Percentiles rank a stretch among this genome's conserved stretches.
Conservation (phyloP, 768 basidiomycete species). For the Thelephora aurantiotincta region DNA sequence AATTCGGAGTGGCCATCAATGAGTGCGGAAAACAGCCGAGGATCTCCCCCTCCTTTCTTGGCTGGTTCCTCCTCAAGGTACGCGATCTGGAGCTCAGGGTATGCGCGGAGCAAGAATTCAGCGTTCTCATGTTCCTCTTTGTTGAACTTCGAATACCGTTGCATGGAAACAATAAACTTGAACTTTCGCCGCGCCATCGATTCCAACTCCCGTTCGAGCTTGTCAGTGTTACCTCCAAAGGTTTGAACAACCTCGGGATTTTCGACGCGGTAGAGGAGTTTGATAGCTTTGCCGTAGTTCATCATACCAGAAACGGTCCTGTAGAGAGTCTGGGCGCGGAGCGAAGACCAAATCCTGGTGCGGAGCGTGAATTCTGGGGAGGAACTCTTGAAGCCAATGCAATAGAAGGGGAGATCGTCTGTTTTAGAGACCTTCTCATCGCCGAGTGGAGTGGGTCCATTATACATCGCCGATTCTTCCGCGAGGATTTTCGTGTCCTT, state of each 20-base stretch:
- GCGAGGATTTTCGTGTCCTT: conserved; percentile 99
- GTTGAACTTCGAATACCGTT: conserved; percentile 98
- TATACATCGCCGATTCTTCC: conserved; percentile 83
- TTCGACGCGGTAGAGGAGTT: conserved; percentile 96
- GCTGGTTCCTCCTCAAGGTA: conserved; percentile 95
- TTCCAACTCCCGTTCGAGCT: conserved; percentile 89
- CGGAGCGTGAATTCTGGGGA: conserved; percentile 97
- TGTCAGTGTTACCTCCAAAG: conserved; percentile 96
- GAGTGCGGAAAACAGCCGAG: conserved; percentile 87
- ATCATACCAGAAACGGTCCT: conserved; percentile 99
- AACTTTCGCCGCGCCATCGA: conserved; percentile 97
- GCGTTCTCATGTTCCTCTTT: conserved; percentile 99
- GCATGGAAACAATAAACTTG: conserved; percentile 99
- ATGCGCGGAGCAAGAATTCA: conserved; percentile 92
- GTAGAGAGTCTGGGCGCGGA: conserved; percentile 96
- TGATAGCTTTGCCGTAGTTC: conserved; percentile 99
- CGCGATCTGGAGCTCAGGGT: conserved; percentile 96
- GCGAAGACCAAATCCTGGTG: conserved; percentile 97
- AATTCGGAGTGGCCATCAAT: conserved; percentile 99
- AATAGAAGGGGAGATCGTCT: conserved; percentile 94
- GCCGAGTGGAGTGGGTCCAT: conserved; percentile 58
- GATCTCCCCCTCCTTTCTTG: conserved; percentile 89
- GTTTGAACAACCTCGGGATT: conserved; percentile 98
- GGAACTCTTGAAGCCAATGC: conserved; percentile 97
- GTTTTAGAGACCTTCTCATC: conserved; percentile 80